These are phyloP conservation scores for Endoconidiophora polonica DNA, from an alignment of 2,329 filamentous ascomycete genomes.

Conservation along the genomic window DNA sequence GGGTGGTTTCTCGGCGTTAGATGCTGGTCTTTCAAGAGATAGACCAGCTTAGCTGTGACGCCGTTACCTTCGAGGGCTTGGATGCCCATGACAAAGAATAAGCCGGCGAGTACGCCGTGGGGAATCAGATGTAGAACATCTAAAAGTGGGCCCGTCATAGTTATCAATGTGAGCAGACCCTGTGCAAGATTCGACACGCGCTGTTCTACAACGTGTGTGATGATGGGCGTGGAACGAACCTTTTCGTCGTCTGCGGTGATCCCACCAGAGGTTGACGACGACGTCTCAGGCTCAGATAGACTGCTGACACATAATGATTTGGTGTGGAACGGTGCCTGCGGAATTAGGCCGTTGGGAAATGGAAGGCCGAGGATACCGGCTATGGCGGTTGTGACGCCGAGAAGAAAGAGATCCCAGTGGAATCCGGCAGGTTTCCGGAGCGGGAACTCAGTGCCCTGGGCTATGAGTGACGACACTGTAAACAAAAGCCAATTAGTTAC, in stretches of 20 bases:
- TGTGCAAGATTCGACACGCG: constrained; percentile 63
- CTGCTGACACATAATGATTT: constrained; percentile 56
- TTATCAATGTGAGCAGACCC: constrained; percentile 60
- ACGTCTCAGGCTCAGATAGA: neutral
- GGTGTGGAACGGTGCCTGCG: constrained; percentile 71
- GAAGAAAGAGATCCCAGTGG: constrained; percentile 71
- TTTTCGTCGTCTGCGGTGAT: constrained; percentile 30
- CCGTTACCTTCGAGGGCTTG: constrained; percentile 63
- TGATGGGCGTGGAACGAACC: constrained; percentile 26
- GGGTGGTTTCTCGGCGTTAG: constrained; percentile 46
- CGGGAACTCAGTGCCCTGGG: constrained; percentile 69
- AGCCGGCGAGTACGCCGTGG: constrained; percentile 60
- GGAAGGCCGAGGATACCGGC: constrained; percentile 62
- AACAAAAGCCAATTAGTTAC: neutral
- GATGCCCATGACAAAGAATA: constrained; percentile 75
- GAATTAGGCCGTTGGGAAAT: constrained; percentile 70
- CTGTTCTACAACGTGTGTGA: constrained; percentile 57
- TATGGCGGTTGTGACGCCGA: constrained; percentile 60
- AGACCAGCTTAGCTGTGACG: constrained; percentile 59
- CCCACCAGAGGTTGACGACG: constrained; percentile 21
- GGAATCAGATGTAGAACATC: constrained; percentile 62
- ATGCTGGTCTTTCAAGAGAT: constrained; percentile 43
- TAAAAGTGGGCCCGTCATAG: constrained; percentile 61
- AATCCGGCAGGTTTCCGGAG: constrained; percentile 68
- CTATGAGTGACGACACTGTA: constrained; percentile 62